These are phyloP conservation scores for Ramaria sp. DNA, from an alignment of 768 basidiomycete species.

Conservation along the genomic window DNA sequence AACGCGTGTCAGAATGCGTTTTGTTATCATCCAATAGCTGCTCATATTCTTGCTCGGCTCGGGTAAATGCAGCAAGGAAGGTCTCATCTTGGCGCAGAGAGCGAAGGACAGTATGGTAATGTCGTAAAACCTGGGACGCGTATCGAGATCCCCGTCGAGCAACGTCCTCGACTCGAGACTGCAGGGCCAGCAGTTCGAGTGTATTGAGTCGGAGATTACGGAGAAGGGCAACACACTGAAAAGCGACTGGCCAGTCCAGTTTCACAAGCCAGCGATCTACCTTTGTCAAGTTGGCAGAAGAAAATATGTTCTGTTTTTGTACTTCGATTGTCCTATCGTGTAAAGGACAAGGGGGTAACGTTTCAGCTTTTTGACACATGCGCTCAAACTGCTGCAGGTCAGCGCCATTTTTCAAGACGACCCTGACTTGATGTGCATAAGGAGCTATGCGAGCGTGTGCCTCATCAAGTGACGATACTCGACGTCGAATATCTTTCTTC, in stretches of 20 bases:
- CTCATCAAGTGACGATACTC: constrained; percentile 48
- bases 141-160: constrained; percentile 20
- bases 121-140: constrained; percentile 41
- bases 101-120: constrained; percentile 40
- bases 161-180: constrained; percentile 33
- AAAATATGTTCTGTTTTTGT: constrained; percentile 39
- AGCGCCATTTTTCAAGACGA: constrained; percentile 45
- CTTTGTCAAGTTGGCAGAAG: constrained; percentile 31
- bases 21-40: constrained; percentile 8
- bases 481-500: constrained; percentile 38
- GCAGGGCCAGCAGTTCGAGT: constrained; percentile 38
- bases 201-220: constrained; percentile 55
- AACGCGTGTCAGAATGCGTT: constrained; percentile 22
- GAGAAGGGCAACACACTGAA: constrained; percentile 66
- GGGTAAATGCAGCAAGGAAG: constrained; percentile 36
- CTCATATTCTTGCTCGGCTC: constrained; percentile 17
- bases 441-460: constrained; percentile 51
- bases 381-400: constrained; percentile 38
- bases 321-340: constrained; percentile 36
- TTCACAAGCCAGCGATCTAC: constrained; percentile 33
- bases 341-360: constrained; percentile 24
- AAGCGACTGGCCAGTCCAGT: constrained; percentile 58
- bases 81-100: constrained; percentile 31
- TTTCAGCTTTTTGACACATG: constrained; percentile 41
- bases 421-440: constrained; percentile 61